A percentile compares a stretch with the other conserved stretches of the same genome.
Conservation (phyloP, 441 rosid species). For the Erodium texanum region DNA sequence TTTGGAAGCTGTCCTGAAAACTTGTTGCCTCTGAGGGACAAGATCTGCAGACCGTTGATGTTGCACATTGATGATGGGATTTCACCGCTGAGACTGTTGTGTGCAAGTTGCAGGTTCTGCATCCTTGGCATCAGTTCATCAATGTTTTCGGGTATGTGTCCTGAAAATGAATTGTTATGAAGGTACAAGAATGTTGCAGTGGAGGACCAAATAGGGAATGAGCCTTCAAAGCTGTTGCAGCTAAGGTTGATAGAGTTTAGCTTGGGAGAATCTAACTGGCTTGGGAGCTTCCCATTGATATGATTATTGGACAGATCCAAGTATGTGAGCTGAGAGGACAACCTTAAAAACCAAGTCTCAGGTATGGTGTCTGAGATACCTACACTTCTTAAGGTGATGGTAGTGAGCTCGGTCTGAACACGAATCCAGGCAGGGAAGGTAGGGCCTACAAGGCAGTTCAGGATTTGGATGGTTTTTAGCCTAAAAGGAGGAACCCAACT, state of each 20-base stretch:
- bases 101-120: constrained; percentile 27
- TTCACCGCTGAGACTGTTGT: constrained; percentile 35
- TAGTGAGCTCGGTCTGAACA: constrained; percentile 29
- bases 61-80: constrained; percentile 43
- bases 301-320: constrained; percentile 34
- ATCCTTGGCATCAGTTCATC: constrained; percentile 42
- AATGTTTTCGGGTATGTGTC: constrained; percentile 37
- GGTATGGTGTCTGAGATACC: constrained; percentile 35
- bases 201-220: constrained; percentile 37
- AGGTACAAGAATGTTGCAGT: constrained; percentile 39
- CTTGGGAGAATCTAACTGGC: constrained; percentile 21
- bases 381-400: constrained; percentile 22
- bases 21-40: constrained; percentile 39
- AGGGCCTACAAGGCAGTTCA: constrained; percentile 33
- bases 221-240: constrained; percentile 31
- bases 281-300: constrained; percentile 33
- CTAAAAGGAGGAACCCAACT: constrained; percentile 36
- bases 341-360: constrained; percentile 28
- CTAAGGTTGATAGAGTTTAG: constrained; percentile 27
- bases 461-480: constrained; percentile 27
- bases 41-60: constrained; percentile 24
- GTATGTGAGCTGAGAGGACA: constrained; percentile 25
- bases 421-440: constrained; percentile 38
- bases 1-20: constrained; percentile 41
- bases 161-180: constrained; percentile 45